These are phyloP conservation scores for Starmerella apis DNA, from an alignment of 805 yeast species.

Conservation along the genomic window DNA sequence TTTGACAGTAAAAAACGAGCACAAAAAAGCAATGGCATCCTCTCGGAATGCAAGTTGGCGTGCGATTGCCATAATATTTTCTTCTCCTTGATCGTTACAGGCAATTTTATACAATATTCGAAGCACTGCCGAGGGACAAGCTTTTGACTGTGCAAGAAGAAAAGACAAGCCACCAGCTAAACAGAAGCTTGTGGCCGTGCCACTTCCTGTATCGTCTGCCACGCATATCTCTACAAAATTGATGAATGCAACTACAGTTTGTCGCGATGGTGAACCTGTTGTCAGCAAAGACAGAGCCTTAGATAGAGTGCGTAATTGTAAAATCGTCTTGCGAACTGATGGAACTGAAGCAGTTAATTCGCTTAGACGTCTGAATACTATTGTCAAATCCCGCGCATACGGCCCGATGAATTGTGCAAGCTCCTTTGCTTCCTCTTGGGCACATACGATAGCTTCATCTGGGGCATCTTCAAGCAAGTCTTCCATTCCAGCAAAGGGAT, in stretches of 20 bases:
- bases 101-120: constrained; percentile 11
- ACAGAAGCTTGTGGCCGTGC: constrained; percentile 20
- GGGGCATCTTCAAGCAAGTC: constrained; percentile 32
- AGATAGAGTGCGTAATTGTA: constrained; percentile 17
- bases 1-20: constrained; percentile 10
- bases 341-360: constrained; percentile 24
- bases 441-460: constrained; percentile 19
- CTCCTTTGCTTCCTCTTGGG: constrained; percentile 23
- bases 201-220: constrained; percentile 12
- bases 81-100: neutral
- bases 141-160: constrained; percentile 17
- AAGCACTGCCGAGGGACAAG: constrained; percentile 8
- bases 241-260: constrained; percentile 13
- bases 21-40: constrained; percentile 19
- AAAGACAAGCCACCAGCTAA: constrained; percentile 25
- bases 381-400: constrained; percentile 10
- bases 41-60: constrained; percentile 22
- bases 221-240: constrained; percentile 19
- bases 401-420: constrained; percentile 7
- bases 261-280: neutral
- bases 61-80: constrained; percentile 14
- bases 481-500: constrained; percentile 36
- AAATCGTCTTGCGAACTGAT: constrained; percentile 13
- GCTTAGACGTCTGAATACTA: constrained; percentile 19
- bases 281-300: constrained; percentile 8